phyloP scores from a whole-genome alignment of 2,329 filamentous ascomycete species.

The Stachybotrys elegans region DNA sequence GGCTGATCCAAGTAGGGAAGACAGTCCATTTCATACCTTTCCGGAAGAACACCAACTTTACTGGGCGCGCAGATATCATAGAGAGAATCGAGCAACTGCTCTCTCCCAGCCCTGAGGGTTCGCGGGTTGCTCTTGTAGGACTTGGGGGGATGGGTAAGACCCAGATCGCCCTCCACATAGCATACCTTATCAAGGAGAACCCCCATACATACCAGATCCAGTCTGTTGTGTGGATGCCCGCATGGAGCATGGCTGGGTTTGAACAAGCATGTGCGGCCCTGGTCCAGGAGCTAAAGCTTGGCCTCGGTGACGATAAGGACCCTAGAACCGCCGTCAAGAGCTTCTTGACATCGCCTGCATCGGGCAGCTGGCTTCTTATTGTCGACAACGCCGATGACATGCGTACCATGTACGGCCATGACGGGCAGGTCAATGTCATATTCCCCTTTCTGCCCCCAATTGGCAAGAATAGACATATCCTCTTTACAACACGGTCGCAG shows the following conservation, averaged over 20 bases:
- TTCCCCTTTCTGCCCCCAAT: neutral
- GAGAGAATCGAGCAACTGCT: neutral
- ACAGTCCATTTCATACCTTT: neutral
- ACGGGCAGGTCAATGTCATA: neutral
- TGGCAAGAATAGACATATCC: neutral
- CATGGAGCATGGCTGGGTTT: slow-evolving; percentile 25
- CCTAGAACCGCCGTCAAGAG: slow-evolving; percentile 28
- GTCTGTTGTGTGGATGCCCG: slow-evolving; percentile 36
- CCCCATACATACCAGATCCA: slow-evolving; percentile 24
- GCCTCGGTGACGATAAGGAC: slow-evolving; percentile 26
- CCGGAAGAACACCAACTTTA: neutral
- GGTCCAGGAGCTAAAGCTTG: slow-evolving; percentile 19
- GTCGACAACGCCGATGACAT: slow-evolving; percentile 39
- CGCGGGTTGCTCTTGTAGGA: slow-evolving; percentile 14
- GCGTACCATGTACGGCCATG: slow-evolving; percentile 10
- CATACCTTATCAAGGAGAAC: slow-evolving; percentile 28
- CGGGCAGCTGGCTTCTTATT: slow-evolving; percentile 33
- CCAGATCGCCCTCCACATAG: slow-evolving; percentile 10
- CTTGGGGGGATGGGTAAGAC: slow-evolving; percentile 5
- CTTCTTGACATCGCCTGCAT: slow-evolving; percentile 15
- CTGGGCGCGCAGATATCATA: neutral
- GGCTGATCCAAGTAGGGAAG: neutral
- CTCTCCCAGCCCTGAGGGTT: too few species aligned
- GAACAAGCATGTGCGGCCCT: slow-evolving; percentile 29
- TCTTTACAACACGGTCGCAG: neutral